Percentiles rank a stretch among this genome's conserved stretches.
Conservation (phyloP, 371 early-diverging fungal species). For the Lichtheimia ornata region DNA sequence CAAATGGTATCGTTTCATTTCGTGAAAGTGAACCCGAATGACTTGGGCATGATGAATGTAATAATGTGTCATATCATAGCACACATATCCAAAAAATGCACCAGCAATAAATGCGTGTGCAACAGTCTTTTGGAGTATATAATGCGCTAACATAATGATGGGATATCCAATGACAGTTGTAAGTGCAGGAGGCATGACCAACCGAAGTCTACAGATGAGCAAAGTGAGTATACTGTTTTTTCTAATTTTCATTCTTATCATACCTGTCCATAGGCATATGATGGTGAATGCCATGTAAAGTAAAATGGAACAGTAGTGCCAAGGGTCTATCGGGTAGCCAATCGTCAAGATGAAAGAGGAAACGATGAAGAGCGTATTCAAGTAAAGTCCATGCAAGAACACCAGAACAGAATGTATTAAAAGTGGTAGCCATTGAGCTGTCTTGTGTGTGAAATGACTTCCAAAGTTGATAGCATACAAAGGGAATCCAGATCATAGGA, state of each 20-base stretch:
- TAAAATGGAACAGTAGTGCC: slow-evolving; percentile 80
- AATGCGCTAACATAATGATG: slow-evolving; percentile 52
- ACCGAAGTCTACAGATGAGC: slow-evolving; percentile 85
- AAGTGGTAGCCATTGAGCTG: neutral
- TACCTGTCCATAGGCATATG: slow-evolving; percentile 94
- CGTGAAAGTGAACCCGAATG: slow-evolving; percentile 65
- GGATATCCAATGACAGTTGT: slow-evolving; percentile 68
- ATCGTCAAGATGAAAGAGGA: slow-evolving; percentile 91
- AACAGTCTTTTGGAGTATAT: slow-evolving; percentile 47
- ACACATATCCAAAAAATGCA: slow-evolving; percentile 79
- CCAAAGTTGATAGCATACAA: slow-evolving; percentile 51
- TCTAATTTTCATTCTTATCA: slow-evolving; percentile 52
- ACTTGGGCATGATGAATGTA: slow-evolving; percentile 92
- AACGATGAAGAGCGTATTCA: slow-evolving; percentile 89
- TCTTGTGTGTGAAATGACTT: slow-evolving; percentile 14
- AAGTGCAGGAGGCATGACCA: slow-evolving; percentile 97
- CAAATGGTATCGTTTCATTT: slow-evolving; percentile 92
- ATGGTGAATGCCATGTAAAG: slow-evolving; percentile 95
- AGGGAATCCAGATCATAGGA: slow-evolving; percentile 88
- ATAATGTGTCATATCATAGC: slow-evolving; percentile 92
- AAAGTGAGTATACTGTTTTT: slow-evolving; percentile 79
- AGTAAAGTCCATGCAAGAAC: slow-evolving; percentile 79
- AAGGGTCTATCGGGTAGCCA: slow-evolving; percentile 81
- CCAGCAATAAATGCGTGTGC: slow-evolving; percentile 76
- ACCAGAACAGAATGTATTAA: slow-evolving; percentile 58